Evolutionary conservation across 306 rosid species (phyloP).

Genomic region (Cucumis hystrix): DNA sequence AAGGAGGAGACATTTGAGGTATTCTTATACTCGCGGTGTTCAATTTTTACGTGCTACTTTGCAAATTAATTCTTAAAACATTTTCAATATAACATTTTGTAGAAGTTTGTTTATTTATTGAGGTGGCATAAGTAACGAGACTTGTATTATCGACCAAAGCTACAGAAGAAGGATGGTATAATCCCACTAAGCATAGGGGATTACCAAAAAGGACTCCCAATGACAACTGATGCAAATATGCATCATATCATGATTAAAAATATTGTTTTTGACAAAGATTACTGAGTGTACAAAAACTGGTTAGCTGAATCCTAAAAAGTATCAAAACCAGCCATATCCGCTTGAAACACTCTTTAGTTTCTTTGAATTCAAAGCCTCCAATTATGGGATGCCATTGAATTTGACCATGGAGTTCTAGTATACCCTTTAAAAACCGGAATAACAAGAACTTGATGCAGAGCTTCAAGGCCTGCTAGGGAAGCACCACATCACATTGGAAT

Average conservation of each 20-base stretch:
- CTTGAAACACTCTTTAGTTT: background rate
- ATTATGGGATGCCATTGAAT: background rate
- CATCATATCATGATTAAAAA: background rate
- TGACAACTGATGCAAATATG: background rate
- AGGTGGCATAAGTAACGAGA: too few species aligned
- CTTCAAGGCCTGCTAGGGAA: background rate
- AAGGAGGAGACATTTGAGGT: slow-evolving; percentile 49
- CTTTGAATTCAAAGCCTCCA: background rate
- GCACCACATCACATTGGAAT: background rate
- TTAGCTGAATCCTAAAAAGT: background rate
- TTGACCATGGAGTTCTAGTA: too few species aligned
- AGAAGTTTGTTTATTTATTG: background rate
- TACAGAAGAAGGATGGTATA: background rate
- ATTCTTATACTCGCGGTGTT: slow-evolving; percentile 6
- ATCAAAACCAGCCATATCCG: background rate
- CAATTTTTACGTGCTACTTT: background rate
- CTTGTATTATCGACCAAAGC: background rate
- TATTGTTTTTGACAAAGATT: background rate
- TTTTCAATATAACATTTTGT: background rate
- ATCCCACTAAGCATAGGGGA: background rate
- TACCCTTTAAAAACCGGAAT: background rate
- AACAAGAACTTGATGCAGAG: background rate
- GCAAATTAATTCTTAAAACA: background rate
- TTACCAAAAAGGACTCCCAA: background rate
- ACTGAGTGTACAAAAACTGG: background rate